Evolutionary conservation across 2,329 filamentous ascomycete species (phyloP).

Genomic region (Trichoderma oligosporum): DNA sequence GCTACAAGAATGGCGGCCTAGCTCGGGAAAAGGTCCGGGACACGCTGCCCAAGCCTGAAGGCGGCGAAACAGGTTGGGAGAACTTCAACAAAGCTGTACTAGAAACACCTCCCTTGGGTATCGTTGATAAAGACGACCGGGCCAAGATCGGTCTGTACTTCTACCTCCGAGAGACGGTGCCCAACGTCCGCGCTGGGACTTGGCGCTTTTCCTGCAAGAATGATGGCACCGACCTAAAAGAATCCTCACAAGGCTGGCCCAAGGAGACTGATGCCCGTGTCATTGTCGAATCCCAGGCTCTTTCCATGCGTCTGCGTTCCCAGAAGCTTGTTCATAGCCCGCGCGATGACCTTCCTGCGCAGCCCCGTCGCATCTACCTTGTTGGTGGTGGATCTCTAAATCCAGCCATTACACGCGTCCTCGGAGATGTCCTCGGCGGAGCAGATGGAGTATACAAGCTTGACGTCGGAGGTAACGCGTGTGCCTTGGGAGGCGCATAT

Average conservation of each 20-base stretch:
- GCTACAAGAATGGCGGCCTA: constrained; percentile 96
- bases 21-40: constrained; percentile 89
- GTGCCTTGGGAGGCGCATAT: constrained; percentile 88
- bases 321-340: constrained; percentile 66
- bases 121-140: constrained; percentile 49
- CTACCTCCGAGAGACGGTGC: constrained; percentile 90
- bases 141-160: constrained; percentile 93
- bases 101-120: constrained; percentile 64
- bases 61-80: constrained; percentile 61
- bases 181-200: constrained; percentile 78
- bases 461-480: constrained; percentile 92
- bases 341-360: constrained; percentile 60
- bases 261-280: constrained; percentile 70
- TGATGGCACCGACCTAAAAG: constrained; percentile 50
- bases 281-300: constrained; percentile 92
- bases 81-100: constrained; percentile 73
- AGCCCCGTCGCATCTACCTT: constrained; percentile 86
- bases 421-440: constrained; percentile 85
- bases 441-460: constrained; percentile 88
- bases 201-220: constrained; percentile 71
- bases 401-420: constrained; percentile 77
- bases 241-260: constrained; percentile 35
- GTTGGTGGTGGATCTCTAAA: constrained; percentile 91
- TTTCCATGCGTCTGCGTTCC: constrained; percentile 84
- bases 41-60: constrained; percentile 56